Conservation (phyloP, 768 basidiomycete genomes). For the Tylopilus balloui region DNA sequence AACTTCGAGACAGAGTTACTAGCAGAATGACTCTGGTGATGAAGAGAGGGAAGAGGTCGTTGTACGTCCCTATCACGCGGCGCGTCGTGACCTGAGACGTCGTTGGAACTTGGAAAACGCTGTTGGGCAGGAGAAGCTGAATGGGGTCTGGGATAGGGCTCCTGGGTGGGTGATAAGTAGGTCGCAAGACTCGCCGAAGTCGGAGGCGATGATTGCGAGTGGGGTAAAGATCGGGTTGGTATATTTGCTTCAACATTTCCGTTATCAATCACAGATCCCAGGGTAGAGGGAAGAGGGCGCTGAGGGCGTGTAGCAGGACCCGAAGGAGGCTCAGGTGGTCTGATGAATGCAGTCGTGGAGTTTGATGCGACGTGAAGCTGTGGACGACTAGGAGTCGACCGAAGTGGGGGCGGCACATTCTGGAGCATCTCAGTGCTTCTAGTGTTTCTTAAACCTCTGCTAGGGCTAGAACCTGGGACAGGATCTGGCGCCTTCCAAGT, state of each 20-base stretch:
- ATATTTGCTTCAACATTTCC: conserved; percentile 16
- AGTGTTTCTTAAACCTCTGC: conserved; percentile 21
- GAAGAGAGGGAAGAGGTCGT: conserved; percentile 23
- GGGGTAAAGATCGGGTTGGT: conserved; percentile 20
- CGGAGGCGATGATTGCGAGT: conserved; percentile 24
- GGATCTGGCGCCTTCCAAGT: conserved; percentile 32
- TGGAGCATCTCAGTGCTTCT: conserved; percentile 31
- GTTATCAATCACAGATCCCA: conserved; percentile 18
- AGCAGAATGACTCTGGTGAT: conserved; percentile 27
- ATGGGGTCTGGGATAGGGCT: conserved; percentile 59
- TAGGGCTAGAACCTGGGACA: conserved; percentile 33
- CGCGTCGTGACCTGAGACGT: conserved; percentile 15
- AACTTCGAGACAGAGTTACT: conserved; percentile 29
- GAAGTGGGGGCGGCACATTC: conserved; percentile 21
- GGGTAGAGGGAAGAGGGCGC: conserved; percentile 31
- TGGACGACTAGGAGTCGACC: conserved; percentile 29
- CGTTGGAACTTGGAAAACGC: conserved; percentile 23
- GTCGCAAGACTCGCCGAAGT: conserved; percentile 17
- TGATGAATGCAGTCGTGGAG: conserved; percentile 10
- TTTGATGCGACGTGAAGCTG: conserved; percentile 23
- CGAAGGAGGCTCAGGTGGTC: conserved; percentile 17
- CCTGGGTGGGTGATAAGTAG: conserved; percentile 44
- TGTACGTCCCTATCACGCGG: conserved; percentile 29
- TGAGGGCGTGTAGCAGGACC: conserved; percentile 20
- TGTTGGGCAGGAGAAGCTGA: conserved; percentile 46